phyloP scores from a whole-genome alignment of 257 asterid species.

The Ligustrum vulgare region DNA sequence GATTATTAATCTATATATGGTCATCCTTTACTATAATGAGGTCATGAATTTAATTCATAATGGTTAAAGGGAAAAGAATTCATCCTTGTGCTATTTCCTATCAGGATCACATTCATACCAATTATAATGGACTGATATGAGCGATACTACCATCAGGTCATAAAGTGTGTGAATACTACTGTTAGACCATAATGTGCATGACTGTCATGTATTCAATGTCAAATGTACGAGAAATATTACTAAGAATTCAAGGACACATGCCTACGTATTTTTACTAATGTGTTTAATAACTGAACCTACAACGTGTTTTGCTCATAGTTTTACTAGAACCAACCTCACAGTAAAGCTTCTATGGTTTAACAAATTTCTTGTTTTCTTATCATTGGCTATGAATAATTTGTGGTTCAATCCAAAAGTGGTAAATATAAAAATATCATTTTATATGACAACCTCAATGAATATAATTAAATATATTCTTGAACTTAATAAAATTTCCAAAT shows the following conservation, averaged over 20 bases:
- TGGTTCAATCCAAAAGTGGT: not conserved
- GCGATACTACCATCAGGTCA: not conserved
- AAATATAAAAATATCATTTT: not conserved
- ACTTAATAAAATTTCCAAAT: not conserved
- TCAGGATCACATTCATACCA: not conserved
- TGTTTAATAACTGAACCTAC: not conserved
- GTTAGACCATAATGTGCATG: not conserved
- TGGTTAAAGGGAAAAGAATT: not conserved
- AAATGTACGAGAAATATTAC: not conserved
- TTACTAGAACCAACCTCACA: not conserved
- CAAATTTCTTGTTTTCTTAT: not conserved
- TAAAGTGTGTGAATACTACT: not conserved
- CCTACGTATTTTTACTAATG: no score
- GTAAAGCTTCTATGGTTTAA: not conserved
- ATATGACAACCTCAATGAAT: not conserved
- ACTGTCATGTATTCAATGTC: not conserved
- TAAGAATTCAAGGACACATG: not conserved
- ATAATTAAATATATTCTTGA: not conserved
- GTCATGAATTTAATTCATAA: not conserved
- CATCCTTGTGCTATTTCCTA: not conserved
- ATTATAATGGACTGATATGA: not conserved
- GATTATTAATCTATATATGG: not conserved
- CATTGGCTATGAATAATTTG: not conserved
- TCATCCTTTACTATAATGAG: not conserved
- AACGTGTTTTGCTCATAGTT: not conserved